Evolutionary conservation across 1,284 basidiomycete species (phyloP).

Genomic region (Mycena sp.): DNA sequence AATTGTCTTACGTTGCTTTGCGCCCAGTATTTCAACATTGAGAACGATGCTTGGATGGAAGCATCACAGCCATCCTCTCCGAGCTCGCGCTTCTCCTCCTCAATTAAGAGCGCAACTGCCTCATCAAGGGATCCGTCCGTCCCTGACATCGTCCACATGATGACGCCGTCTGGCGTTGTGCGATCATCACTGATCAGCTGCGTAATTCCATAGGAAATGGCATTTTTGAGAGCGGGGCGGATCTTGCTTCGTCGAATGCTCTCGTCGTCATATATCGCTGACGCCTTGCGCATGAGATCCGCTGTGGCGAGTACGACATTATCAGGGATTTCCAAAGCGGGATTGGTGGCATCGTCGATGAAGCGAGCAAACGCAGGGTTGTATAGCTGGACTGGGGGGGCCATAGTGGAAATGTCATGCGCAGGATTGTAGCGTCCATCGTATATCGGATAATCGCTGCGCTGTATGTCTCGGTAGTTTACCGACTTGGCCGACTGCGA

Average conservation of each 20-base stretch:
- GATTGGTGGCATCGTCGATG: constrained; percentile 7
- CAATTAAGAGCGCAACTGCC: constrained; percentile 10
- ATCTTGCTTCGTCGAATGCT: background rate
- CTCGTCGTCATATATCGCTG: constrained; percentile 14
- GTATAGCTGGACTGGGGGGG: constrained; percentile 24
- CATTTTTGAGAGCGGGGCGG: constrained; percentile 13
- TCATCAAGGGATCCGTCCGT: background rate
- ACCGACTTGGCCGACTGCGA: constrained; percentile 4
- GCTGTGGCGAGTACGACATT: background rate
- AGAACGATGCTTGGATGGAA: constrained; percentile 17
- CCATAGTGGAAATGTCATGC: constrained; percentile 1
- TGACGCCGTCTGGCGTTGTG: constrained; percentile 10
- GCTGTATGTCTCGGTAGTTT: constrained; percentile 5
- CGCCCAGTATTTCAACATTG: constrained; percentile 2
- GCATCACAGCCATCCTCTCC: constrained; percentile 17
- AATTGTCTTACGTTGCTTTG: background rate
- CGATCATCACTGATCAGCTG: background rate
- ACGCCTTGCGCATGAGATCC: constrained; percentile 11
- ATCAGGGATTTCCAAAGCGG: background rate
- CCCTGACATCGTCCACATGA: constrained; percentile 11
- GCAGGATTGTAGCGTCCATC: constrained; percentile 16
- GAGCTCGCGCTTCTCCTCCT: constrained; percentile 16
- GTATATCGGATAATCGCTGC: constrained; percentile 6
- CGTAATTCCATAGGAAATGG: constrained; percentile 2
- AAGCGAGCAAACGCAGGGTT: constrained; percentile 21